Conservation (phyloP, 345 rosid genomes). For the Pelargonium nanum region DNA sequence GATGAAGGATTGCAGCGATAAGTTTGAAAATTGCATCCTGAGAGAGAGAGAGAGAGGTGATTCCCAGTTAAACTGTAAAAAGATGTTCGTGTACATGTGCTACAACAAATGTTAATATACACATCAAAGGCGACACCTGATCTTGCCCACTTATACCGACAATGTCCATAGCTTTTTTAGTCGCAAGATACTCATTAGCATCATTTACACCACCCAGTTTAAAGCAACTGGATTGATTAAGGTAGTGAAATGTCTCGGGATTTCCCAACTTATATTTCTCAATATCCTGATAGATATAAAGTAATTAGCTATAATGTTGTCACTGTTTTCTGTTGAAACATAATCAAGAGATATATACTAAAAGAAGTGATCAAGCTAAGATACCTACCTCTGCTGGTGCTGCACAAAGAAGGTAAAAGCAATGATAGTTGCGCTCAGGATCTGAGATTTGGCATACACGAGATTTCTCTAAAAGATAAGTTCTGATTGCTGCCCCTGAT, state of each 20-base stretch:
- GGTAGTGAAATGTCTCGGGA: slow-evolving; percentile 84
- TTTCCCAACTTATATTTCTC: slow-evolving; percentile 73
- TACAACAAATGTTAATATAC: slow-evolving; percentile 4
- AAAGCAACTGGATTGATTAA: slow-evolving; percentile 84
- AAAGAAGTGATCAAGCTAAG: slow-evolving; percentile 10
- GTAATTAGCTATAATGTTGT: slow-evolving; percentile 13
- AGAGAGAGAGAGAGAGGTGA: slow-evolving; percentile 10
- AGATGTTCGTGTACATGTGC: background rate
- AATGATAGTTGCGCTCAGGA: slow-evolving; percentile 87
- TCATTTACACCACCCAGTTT: slow-evolving; percentile 64
- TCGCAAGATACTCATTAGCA: slow-evolving; percentile 59
- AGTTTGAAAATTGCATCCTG: slow-evolving; percentile 76
- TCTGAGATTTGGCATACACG: slow-evolving; percentile 95
- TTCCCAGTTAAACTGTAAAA: slow-evolving; percentile 5
- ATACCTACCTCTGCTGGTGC: slow-evolving; percentile 61
- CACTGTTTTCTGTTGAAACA: background rate
- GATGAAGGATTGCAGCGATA: slow-evolving; percentile 91
- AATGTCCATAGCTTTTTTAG: slow-evolving; percentile 81
- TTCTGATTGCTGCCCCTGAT: slow-evolving; percentile 91
- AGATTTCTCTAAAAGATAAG: slow-evolving; percentile 91
- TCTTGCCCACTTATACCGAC: slow-evolving; percentile 68
- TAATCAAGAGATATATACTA: slow-evolving; percentile 7
- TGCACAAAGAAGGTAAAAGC: slow-evolving; percentile 87
- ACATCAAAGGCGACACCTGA: slow-evolving; percentile 46
- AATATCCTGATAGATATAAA: slow-evolving; percentile 44